Evolutionary conservation across 495 filamentous ascomycete species (phyloP).

Genomic region (Evansstolkia leycettana): DNA sequence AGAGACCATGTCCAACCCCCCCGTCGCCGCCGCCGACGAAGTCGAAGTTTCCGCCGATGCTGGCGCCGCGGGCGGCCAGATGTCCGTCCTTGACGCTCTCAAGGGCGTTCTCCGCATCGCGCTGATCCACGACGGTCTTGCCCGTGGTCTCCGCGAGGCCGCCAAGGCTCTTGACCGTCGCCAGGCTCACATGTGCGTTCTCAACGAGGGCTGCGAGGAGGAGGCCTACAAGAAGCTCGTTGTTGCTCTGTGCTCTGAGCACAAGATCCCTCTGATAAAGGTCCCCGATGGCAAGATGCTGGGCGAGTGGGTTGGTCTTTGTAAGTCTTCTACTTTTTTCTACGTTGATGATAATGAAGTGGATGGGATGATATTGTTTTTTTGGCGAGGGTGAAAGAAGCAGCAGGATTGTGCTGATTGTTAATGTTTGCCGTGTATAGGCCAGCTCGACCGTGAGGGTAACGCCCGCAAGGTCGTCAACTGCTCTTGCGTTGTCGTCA

Average conservation of each 20-base stretch:
- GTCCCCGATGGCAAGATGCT: slow-evolving; percentile 98
- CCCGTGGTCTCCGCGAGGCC: slow-evolving; percentile 93
- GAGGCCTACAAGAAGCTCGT: slow-evolving; percentile 99
- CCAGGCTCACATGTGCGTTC: slow-evolving; percentile 98
- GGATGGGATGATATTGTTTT: slow-evolving; percentile 1
- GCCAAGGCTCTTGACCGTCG: slow-evolving; percentile 94
- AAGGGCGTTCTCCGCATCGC: slow-evolving; percentile 95
- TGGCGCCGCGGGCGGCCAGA: slow-evolving; percentile 68
- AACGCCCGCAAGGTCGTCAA: slow-evolving; percentile 99
- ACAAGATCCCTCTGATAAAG: slow-evolving; percentile 99
- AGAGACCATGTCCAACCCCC: slow-evolving; percentile 64
- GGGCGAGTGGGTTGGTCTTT: slow-evolving; percentile 98
- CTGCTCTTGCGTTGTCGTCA: slow-evolving; percentile 98
- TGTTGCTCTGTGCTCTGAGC: slow-evolving; percentile 92
- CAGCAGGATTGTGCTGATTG: slow-evolving; percentile 5
- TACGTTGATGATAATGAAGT: background rate
- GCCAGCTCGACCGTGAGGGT: slow-evolving; percentile 95
- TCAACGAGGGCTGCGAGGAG: slow-evolving; percentile 98
- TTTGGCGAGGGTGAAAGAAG: background rate
- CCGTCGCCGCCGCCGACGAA: slow-evolving; percentile 66
- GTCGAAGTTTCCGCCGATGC: slow-evolving; percentile 86
- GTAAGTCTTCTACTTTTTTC: slow-evolving; percentile 45
- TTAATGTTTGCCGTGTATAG: slow-evolving; percentile 33
- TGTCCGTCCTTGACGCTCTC: slow-evolving; percentile 94
- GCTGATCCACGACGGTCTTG: slow-evolving; percentile 98